Conservation (phyloP, 768 basidiomycete genomes). For the Cantharellus cinnabarinus region DNA sequence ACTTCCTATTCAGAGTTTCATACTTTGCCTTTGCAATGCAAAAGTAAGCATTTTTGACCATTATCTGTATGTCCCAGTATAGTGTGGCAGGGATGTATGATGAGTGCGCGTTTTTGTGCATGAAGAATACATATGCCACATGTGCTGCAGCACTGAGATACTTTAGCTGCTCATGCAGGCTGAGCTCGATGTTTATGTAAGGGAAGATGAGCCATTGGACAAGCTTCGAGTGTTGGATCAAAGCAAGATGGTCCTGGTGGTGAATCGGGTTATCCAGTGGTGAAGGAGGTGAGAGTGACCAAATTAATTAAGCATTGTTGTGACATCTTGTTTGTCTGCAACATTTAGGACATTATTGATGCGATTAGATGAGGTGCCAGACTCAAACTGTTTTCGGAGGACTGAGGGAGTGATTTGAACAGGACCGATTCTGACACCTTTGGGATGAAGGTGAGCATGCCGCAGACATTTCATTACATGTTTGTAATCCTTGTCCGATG, state of each 20-base stretch:
- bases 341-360: slow-evolving; percentile 13
- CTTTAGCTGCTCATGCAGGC: slow-evolving; percentile 17
- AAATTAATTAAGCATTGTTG: slow-evolving; percentile 13
- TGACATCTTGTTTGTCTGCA: slow-evolving; percentile 18
- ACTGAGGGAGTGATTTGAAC: slow-evolving; percentile 13
- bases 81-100: slow-evolving; percentile 14
- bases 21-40: slow-evolving; percentile 21
- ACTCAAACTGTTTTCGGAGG: slow-evolving; percentile 12
- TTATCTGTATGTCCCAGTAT: slow-evolving; percentile 18
- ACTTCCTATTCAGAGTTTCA: slow-evolving; percentile 11
- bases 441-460: slow-evolving; percentile 14
- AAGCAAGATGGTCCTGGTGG: slow-evolving; percentile 9
- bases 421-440: slow-evolving; percentile 13
- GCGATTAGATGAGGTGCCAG: slow-evolving; percentile 6
- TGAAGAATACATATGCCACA: slow-evolving; percentile 12
- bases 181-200: slow-evolving; percentile 15
- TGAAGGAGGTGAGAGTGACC: slow-evolving; percentile 10
- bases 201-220: slow-evolving; percentile 11
- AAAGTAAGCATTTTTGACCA: slow-evolving; percentile 22
- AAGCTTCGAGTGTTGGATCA: slow-evolving; percentile 12
- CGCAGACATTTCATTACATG: slow-evolving; percentile 19
- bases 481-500: slow-evolving; percentile 19
- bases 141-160: slow-evolving; percentile 19
- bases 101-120: slow-evolving; percentile 1
- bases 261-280: slow-evolving; percentile 9